Evolutionary conservation across 2,329 filamentous ascomycete species (phyloP), one percentile per base, ranked within the genome.

Genomic region (Catunica adiposa): DNA sequence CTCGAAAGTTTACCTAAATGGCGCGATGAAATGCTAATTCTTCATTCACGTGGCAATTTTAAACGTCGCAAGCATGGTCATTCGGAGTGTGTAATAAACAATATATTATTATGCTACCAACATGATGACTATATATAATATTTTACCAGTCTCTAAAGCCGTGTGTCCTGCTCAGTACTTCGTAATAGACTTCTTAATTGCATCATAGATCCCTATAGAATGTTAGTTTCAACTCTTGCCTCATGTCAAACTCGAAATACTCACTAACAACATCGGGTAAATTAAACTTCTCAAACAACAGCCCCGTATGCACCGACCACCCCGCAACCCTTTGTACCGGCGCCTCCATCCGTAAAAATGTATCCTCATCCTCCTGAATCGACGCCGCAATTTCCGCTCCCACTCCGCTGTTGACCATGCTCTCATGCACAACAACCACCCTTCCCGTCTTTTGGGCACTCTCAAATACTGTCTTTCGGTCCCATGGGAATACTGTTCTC

Each of bases 401-500:
- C 15, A 95, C 79, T 14, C 89, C 89, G 5, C 85, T 85, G 63
- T 94, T 95, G 60, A 89, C 76, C 84, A 92, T 94, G 57, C 87
- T 83, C 69, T 96, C 89, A 65, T 96, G 89, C 5, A 96, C 89
- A 1, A 96, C 83, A 55, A 96, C 77, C 40, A 85, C 88, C 58
- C 87, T 72, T 0, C 89, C 89, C 0, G 89, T 95, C 73, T 92
- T 94, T 62, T 78, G 79, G 14, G 94, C 89, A 61, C 89, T 95
- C 54, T 83, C 72, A 58, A 94, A 73, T 1, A 96, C 78, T 0
- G 84, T 85, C 65, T 83, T 75, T 63, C 86, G 80, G 66, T 96
- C 89, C 89, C 89, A 96, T 0, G 89, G 89, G 64, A 94, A 95
- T 53, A 96, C 75, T 0, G 89, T 94, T 56, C 89, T 76, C 57